Conservation (phyloP, 2,329 filamentous ascomycete species). For the Sporothrix inflata region DNA sequence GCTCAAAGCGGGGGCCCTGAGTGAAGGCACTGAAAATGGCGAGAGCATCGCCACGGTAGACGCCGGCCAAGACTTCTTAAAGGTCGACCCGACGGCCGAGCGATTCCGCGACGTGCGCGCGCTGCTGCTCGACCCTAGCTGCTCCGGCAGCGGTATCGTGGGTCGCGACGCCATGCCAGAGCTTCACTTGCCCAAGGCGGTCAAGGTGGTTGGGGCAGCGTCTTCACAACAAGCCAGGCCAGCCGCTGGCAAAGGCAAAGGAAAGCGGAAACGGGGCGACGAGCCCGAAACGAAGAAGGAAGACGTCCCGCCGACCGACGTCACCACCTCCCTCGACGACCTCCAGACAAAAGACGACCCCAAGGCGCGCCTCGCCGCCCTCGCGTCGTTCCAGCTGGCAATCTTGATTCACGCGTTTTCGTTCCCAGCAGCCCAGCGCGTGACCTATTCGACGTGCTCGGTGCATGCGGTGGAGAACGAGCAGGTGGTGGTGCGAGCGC, state of each 20-base stretch:
- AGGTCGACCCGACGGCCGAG: conserved; percentile 65
- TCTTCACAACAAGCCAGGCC: conserved; percentile 15
- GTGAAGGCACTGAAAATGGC: conserved; percentile 40
- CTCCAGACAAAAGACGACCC: conserved; percentile 63
- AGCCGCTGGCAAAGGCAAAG: background rate
- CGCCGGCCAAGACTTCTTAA: conserved; percentile 79
- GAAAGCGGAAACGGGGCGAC: conserved; percentile 51
- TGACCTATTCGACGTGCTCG: conserved; percentile 95
- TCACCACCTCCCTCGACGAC: conserved; percentile 44
- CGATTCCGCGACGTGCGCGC: conserved; percentile 73
- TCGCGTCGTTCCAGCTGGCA: conserved; percentile 80
- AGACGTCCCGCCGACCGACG: conserved; percentile 17
- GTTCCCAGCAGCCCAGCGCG: conserved; percentile 73
- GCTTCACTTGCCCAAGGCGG: conserved; percentile 59
- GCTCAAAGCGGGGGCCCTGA: conserved; percentile 66
- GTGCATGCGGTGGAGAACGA: conserved; percentile 89
- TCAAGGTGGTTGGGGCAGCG: conserved; percentile 25
- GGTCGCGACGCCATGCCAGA: conserved; percentile 78
- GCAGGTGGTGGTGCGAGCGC: conserved; percentile 72
- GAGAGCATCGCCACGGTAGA: conserved; percentile 65
- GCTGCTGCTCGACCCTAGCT: conserved; percentile 88
- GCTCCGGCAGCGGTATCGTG: conserved; percentile 92
- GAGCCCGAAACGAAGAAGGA: background rate
- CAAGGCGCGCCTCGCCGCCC: conserved; percentile 66
- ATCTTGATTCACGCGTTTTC: conserved; percentile 82